Evolutionary conservation across 2,329 filamentous ascomycete species (phyloP), one percentile per base, ranked within the genome.

Genomic region (Pyrenochaeta sp.): DNA sequence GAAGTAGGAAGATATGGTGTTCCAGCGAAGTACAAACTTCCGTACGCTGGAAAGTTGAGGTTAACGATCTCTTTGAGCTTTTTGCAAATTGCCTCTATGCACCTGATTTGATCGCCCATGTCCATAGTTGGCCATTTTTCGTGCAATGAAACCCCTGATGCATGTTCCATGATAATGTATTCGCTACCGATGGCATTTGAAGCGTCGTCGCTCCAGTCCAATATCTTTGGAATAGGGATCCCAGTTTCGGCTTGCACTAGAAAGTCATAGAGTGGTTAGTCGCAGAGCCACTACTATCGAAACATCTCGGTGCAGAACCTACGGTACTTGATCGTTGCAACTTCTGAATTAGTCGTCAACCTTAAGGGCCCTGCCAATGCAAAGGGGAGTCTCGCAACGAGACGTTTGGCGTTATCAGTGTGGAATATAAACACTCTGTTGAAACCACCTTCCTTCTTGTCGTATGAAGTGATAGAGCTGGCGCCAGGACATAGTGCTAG

Each of bases 271-370:
- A 40, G 39, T 26, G 24, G 49, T 61, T 26, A 59, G 44, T 51
- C 30, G 20, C 29, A 30, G 18, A 41, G 40, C 19, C 28, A 31
- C 23, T 45, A 30, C 21, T 34, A 8, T 27, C n/a, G 19, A 35
- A 22, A 40, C 36, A 44, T 38, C 28, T 44, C n/a, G n/a, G 40
- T 46, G 41, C 26, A 44, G 20, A 35, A 58, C 67, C 55, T 61
- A 76, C 73, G 30, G 47, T 72, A 77, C 32, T 56, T 55, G 32
- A 78, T 72, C 1, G 74, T 78, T 19, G 76, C 75, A 51, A 78
- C 73, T 56, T 78, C 72, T 17, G 74, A 77, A 41, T 59, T 63
- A 4, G 72, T 77, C 1, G 61, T 67, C 14, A 74, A 55, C 29
- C 55, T 61, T 27, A 55, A 32, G 7, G 71, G 72, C 7, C 73